Conservation (phyloP, 192 early-diverging fungal species). For the Pecoramyces ruminantium region DNA sequence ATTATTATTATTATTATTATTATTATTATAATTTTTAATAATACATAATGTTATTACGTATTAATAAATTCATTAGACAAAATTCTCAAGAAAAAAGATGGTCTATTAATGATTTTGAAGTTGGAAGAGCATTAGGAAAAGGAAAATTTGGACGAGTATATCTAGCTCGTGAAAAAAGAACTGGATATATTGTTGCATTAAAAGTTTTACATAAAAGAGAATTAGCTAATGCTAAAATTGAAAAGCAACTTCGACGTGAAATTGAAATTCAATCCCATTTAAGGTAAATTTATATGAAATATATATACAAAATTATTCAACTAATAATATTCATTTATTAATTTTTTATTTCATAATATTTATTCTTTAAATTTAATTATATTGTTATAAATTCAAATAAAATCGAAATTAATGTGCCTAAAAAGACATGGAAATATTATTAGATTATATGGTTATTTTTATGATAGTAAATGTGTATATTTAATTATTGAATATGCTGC, state of each 20-base stretch:
- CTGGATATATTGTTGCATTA: slow-evolving; percentile 75
- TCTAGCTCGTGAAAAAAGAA: slow-evolving; percentile 70
- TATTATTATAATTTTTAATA: not conserved
- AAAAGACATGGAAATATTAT: slow-evolving; percentile 84
- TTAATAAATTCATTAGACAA: not conserved
- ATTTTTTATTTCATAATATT: too few relatives aligned
- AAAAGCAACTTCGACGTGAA: slow-evolving; percentile 82
- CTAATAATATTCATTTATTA: too few relatives aligned
- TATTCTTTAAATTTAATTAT: too few relatives aligned
- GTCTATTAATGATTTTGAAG: slow-evolving; percentile 69
- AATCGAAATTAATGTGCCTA: too few relatives aligned
- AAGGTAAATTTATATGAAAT: slow-evolving; percentile 20
- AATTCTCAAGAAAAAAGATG: slow-evolving; percentile 7
- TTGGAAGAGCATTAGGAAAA: slow-evolving; percentile 71
- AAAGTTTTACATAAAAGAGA: slow-evolving; percentile 81
- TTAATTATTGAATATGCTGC: slow-evolving; percentile 90
- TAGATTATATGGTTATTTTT: slow-evolving; percentile 88
- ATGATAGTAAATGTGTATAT: slow-evolving; percentile 81
- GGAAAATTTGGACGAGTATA: slow-evolving; percentile 97
- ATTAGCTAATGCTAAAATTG: slow-evolving; percentile 49
- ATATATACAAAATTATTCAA: too few relatives aligned
- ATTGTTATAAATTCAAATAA: too few relatives aligned
- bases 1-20: too few relatives aligned
- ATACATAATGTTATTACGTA: too few relatives aligned
- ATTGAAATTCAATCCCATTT: slow-evolving; percentile 89